phyloP scores from a whole-genome alignment of 495 filamentous ascomycete genomes.

The Immersiella caudata region DNA sequence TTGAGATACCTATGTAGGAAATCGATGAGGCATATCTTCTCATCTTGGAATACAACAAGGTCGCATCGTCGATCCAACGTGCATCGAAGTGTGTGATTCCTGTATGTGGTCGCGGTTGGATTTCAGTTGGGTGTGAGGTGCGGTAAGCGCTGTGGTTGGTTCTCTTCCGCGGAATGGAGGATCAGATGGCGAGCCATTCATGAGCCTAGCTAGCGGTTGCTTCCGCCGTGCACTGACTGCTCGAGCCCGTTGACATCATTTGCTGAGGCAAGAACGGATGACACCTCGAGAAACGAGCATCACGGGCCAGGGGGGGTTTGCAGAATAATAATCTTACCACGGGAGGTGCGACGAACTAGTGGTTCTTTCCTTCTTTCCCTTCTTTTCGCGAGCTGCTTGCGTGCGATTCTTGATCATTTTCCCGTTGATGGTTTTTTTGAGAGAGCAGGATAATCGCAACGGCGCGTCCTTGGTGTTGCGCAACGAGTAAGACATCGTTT shows the following conservation, averaged over 20 bases:
- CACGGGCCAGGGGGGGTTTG: background rate
- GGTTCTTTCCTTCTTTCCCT: background rate
- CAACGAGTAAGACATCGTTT: background rate
- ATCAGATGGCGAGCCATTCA: background rate
- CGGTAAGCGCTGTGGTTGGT: background rate
- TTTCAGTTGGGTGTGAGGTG: background rate
- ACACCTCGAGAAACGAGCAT: background rate
- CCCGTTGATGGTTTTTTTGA: background rate
- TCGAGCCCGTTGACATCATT: slow-evolving; percentile 10
- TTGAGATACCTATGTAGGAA: background rate
- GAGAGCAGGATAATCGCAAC: background rate
- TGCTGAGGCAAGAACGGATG: background rate
- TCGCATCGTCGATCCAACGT: background rate
- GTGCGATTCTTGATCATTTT: too few species aligned
- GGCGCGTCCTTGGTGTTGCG: background rate
- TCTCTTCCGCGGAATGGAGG: background rate
- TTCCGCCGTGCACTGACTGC: background rate
- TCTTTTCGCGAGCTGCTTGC: too few species aligned
- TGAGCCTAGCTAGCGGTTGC: background rate
- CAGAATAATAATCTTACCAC: background rate
- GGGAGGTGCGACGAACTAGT: background rate
- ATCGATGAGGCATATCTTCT: background rate
- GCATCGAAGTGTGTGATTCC: background rate
- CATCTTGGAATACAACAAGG: background rate
- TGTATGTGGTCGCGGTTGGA: background rate